Evolutionary conservation across 2,329 filamentous ascomycete genomes (phyloP), one percentile per base, ranked within the genome.

Genomic region (Trichoderma polysporum): DNA sequence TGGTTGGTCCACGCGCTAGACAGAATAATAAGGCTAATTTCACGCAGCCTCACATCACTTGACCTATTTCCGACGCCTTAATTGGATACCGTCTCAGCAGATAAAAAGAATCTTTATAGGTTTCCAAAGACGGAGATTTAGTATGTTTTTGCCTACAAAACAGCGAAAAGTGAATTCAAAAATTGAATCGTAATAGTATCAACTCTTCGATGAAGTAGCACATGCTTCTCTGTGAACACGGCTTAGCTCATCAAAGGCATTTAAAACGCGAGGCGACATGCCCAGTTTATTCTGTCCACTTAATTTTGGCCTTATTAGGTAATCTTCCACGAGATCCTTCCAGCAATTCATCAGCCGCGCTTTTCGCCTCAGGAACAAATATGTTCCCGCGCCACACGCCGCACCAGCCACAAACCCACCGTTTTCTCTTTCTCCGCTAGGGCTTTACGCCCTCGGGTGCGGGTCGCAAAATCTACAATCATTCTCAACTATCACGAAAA

Each of bases 401-500:
- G 50, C 60, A 66, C 25, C 60, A 50, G 39, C 58, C 41, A 63
- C 60, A 68, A 57, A 67, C 49, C 45, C 62, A 68, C 70, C 73
- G 72, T 69, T 53, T 47, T 60, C 66, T 22, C 8, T 4, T 68
- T 39, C 41, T 66, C 53, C 70, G 72, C 68, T 79, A 78, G 78
- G 78, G 76, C 74, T 79, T 78, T 72, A 75, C 77, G 73, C 77
- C 76, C 77, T 79, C 71, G 70, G 68, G 68, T 71, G 71, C 74
- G 71, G 72, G 72, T 71, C 72, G 74, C 74, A 79, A 79, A 76
- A 75, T 76, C 72, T 72, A 73, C 71, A 39, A 63, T 71, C 69
- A 69, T 58, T 71, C 72, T 71, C 63, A 75, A 73, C 74, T 45
- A 73, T 70, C 71, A 71, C 72, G 69, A 73, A 74, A 75, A 69